These are phyloP conservation scores for Aureobasidium zeae DNA, from an alignment of 2,329 filamentous ascomycete genomes.

Conservation along the genomic window DNA sequence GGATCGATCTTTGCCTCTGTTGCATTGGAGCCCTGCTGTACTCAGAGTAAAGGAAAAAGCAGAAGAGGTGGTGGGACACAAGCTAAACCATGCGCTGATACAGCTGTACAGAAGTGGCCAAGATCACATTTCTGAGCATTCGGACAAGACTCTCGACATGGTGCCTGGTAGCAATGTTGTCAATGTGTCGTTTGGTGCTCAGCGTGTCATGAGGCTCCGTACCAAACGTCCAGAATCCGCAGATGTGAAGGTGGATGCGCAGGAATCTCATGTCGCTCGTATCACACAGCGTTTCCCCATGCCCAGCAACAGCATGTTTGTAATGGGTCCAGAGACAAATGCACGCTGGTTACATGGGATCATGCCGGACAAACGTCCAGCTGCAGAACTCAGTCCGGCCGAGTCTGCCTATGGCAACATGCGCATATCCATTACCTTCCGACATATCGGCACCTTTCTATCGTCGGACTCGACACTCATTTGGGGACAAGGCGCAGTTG, in stretches of 20 bases:
- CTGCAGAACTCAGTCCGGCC: conserved; percentile 54
- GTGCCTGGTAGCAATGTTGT: conserved; percentile 71
- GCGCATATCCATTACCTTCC: conserved; percentile 86
- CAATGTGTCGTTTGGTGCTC: conserved; percentile 87
- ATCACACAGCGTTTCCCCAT: conserved; percentile 60
- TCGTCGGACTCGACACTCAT: conserved; percentile 56
- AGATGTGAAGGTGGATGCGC: background rate
- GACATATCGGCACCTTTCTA: conserved; percentile 79
- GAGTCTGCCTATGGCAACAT: conserved; percentile 66
- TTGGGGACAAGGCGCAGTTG: conserved; percentile 83
- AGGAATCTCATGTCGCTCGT: conserved; percentile 33
- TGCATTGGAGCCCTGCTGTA: conserved; percentile 67
- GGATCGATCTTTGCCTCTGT: conserved; percentile 72
- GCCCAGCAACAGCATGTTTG: conserved; percentile 81
- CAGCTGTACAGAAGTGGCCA: conserved; percentile 83
- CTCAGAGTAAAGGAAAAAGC: conserved; percentile 57
- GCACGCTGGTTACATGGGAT: conserved; percentile 88
- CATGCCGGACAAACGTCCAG: conserved; percentile 68
- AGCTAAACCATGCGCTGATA: conserved; percentile 83
- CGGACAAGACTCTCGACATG: conserved; percentile 93
- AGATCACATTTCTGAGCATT: conserved; percentile 93
- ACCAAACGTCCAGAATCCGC: conserved; percentile 53
- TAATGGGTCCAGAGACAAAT: conserved; percentile 74
- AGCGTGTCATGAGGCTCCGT: conserved; percentile 80
- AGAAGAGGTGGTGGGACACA: conserved; percentile 65